Conservation (phyloP, 768 basidiomycete genomes). For the Xerocomellus dryophilus region DNA sequence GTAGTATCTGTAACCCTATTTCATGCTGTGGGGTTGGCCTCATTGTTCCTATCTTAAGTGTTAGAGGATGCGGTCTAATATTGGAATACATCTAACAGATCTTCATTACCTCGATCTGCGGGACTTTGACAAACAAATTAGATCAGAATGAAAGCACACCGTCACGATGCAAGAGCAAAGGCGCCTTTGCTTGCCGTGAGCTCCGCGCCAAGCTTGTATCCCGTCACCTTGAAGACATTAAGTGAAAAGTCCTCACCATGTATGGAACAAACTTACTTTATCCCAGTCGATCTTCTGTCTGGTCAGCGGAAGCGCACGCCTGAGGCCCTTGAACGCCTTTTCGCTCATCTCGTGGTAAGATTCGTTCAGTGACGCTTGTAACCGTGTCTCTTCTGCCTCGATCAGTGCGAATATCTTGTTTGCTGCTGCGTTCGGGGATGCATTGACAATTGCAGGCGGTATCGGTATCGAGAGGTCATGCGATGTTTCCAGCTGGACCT, state of each 20-base stretch:
- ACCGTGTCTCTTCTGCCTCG: slow-evolving; percentile 73
- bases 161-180: slow-evolving; percentile 35
- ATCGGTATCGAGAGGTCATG: slow-evolving; percentile 65
- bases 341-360: slow-evolving; percentile 89
- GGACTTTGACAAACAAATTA: neutral
- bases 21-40: neutral
- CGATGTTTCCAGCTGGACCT: slow-evolving; percentile 89
- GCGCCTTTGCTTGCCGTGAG: slow-evolving; percentile 62
- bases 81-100: slow-evolving; percentile 3
- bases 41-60: neutral
- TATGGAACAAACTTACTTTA: slow-evolving; percentile 47
- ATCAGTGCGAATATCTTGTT: slow-evolving; percentile 78
- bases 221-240: slow-evolving; percentile 39
- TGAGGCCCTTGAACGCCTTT: slow-evolving; percentile 87
- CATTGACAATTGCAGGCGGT: slow-evolving; percentile 54
- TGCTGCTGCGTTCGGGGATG: slow-evolving; percentile 50
- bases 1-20: slow-evolving; percentile 1
- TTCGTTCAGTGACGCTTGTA: slow-evolving; percentile 76
- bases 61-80: neutral
- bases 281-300: slow-evolving; percentile 97
- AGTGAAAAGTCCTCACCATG: neutral
- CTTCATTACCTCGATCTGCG: slow-evolving; percentile 1
- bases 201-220: slow-evolving; percentile 76
- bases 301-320: slow-evolving; percentile 88
- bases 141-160: neutral